A percentile compares a stretch with the other conserved stretches of the same genome.
phyloP scores from a whole-genome alignment of 2,329 filamentous ascomycete species.

The Aspergillus cejpii region DNA sequence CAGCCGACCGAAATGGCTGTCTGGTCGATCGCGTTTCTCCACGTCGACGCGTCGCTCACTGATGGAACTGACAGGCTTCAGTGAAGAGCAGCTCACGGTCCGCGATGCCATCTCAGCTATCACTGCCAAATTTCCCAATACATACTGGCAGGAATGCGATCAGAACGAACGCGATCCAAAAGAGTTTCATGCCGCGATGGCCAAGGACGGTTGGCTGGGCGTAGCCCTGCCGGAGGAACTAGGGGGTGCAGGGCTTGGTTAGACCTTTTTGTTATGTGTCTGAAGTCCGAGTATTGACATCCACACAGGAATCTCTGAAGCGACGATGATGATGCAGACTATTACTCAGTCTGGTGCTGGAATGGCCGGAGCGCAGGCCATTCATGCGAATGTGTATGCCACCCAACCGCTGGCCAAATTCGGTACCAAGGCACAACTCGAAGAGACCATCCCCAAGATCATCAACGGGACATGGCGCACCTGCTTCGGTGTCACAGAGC shows the following conservation, averaged over 20 bases:
- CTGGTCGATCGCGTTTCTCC: conserved; percentile 23
- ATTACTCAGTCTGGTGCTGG: conserved; percentile 69
- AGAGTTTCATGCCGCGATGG: conserved; percentile 68
- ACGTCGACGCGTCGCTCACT: conserved; percentile 37
- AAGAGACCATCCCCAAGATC: conserved; percentile 60
- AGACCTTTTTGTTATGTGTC: not conserved
- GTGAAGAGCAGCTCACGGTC: conserved; percentile 64
- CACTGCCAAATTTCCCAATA: conserved; percentile 63
- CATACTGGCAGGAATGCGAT: conserved; percentile 70
- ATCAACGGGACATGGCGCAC: conserved; percentile 64
- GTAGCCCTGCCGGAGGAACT: conserved; percentile 69
- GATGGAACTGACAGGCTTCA: conserved; percentile 69
- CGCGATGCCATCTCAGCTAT: conserved; percentile 63
- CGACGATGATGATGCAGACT: conserved; percentile 81
- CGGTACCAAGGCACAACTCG: conserved; percentile 58
- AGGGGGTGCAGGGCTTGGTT: conserved; percentile 63
- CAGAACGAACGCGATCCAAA: conserved; percentile 63
- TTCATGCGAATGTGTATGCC: conserved; percentile 50
- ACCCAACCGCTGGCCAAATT: conserved; percentile 70
- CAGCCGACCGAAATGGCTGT: not conserved
- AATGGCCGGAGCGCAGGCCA: conserved; percentile 60
- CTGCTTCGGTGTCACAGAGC: conserved; percentile 82
- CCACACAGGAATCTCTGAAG: conserved; percentile 58
- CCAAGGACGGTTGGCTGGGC: conserved; percentile 71
- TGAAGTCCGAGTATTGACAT: not conserved